A percentile compares a stretch with the other conserved stretches of the same genome.
Evolutionary conservation across 208 protist species (phyloP).

Genomic region (Leishmania martiniquensis): DNA sequence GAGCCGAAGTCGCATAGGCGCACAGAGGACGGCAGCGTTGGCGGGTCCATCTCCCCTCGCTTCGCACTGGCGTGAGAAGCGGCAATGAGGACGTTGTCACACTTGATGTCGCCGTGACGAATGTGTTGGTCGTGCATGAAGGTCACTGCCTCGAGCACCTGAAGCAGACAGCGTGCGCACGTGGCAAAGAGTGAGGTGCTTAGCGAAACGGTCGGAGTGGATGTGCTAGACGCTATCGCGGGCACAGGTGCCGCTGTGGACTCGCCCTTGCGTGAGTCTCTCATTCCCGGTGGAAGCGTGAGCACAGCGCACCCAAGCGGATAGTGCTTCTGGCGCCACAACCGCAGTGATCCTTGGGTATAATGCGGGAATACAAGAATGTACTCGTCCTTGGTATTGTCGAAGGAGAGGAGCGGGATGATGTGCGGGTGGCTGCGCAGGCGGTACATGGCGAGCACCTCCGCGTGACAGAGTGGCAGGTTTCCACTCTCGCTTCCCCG

Average conservation of each 20-base stretch:
- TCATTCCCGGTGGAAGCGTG: constrained; percentile 19
- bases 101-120: constrained; percentile 83
- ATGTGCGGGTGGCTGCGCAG: constrained; percentile 69
- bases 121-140: constrained; percentile 63
- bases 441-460: constrained; percentile 70
- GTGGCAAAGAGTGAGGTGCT: constrained; percentile 44
- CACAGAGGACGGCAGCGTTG: constrained; percentile 45
- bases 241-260: background rate
- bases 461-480: constrained; percentile 68
- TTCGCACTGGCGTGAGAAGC: constrained; percentile 1
- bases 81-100: constrained; percentile 77
- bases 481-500: constrained; percentile 54
- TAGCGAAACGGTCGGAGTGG: constrained; percentile 1
- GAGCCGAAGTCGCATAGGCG: constrained; percentile 82
- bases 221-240: background rate
- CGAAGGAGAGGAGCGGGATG: constrained; percentile 61
- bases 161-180: constrained; percentile 64
- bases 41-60: constrained; percentile 1
- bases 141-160: constrained; percentile 69
- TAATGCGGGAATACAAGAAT: constrained; percentile 76
- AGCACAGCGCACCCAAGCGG: constrained; percentile 53
- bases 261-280: constrained; percentile 13
- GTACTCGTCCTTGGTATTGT: constrained; percentile 70
- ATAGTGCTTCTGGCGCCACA: constrained; percentile 67
- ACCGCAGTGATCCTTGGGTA: constrained; percentile 55